Evolutionary conservation across 2,329 filamentous ascomycete species (phyloP).

Genomic region (Mycogone perniciosa): DNA sequence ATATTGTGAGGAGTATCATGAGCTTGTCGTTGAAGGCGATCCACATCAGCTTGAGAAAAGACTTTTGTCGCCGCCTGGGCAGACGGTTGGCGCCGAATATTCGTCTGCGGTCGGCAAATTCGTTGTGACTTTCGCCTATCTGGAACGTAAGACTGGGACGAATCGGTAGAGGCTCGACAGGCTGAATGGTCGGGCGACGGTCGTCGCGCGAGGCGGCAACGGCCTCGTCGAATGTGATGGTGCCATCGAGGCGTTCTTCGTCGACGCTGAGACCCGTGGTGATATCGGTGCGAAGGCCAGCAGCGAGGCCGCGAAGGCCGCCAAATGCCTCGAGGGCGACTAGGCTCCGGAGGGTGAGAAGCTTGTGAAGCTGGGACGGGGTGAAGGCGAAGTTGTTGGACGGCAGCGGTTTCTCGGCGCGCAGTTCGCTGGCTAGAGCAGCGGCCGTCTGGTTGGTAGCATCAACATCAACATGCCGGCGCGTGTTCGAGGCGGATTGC

Average conservation of each 20-base stretch:
- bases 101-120: conserved; percentile 54
- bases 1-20: conserved; percentile 62
- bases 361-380: conserved; percentile 46
- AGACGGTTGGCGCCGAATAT: conserved; percentile 59
- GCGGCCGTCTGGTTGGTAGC: conserved; percentile 1
- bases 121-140: conserved; percentile 22
- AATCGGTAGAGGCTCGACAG: conserved; percentile 15
- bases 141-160: conserved; percentile 24
- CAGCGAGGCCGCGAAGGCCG: conserved; percentile 46
- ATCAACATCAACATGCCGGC: conserved; percentile 4
- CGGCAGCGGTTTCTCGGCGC: conserved; percentile 20
- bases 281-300: conserved; percentile 43
- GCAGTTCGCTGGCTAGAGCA: conserved; percentile 19
- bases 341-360: conserved; percentile 45
- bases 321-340: conserved; percentile 45
- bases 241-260: conserved; percentile 39
- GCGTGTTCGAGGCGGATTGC: conserved; percentile 11
- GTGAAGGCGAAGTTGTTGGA: conserved; percentile 48
- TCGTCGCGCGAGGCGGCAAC: conserved; percentile 30
- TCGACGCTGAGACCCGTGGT: conserved; percentile 43
- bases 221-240: conserved; percentile 45
- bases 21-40: conserved; percentile 80
- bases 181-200: conserved; percentile 22
- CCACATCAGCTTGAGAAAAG: conserved; percentile 61
- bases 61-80: conserved; percentile 59